Base-by-base conservation (phyloP, 73 alveolate species). In the Symbiodinium pilosum region DNA sequence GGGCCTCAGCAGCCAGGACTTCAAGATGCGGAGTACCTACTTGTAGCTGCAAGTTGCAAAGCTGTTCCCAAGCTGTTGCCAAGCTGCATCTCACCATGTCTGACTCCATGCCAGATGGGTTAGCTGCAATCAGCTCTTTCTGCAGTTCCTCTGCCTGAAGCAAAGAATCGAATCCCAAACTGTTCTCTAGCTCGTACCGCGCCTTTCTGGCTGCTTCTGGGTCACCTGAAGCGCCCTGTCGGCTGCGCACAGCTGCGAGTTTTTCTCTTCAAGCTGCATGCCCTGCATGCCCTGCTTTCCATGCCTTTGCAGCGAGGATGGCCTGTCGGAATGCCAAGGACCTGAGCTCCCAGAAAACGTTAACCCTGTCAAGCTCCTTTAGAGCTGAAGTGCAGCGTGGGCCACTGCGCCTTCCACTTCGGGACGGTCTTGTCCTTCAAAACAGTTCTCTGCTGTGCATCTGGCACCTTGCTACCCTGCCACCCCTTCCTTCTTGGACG, bases 271-370 rank as follows among this genome's bases (percentile, higher is more conserved):
- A n/a, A n/a, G n/a, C n/a, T n/a, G n/a, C n/a, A n/a, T n/a, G n/a
- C n/a, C n/a, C n/a, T n/a, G n/a, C n/a, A n/a, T n/a, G n/a, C n/a
- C n/a, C n/a, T 73, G 34, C 39, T 26, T 9, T 7, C 9, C 24
- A 3, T 84, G 64, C 94, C 95, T 71, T 91, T 24, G 97, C 97
- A 1, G 97, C 87, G 26, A 91, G 88, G 54, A 91, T 91, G 51
- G 97, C 97, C 81, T 91, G 97, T 52, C 97, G 97, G 30, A 91
- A 91, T 42, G 97, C 97, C 77, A 91, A 36, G 28, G 97, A 91
- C 97, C 97, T 91, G 38, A 26, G 86, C 83, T 21, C 4, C 21
- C 34, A 14, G 8, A 6, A 8, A 59, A 47, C 14, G 21, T 47
- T 47, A 47, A 47, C 14, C 59, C 59, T 6, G 59, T 6, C 59